phyloP scores from a whole-genome alignment of 345 rosid species.

The Mangifera indica region DNA sequence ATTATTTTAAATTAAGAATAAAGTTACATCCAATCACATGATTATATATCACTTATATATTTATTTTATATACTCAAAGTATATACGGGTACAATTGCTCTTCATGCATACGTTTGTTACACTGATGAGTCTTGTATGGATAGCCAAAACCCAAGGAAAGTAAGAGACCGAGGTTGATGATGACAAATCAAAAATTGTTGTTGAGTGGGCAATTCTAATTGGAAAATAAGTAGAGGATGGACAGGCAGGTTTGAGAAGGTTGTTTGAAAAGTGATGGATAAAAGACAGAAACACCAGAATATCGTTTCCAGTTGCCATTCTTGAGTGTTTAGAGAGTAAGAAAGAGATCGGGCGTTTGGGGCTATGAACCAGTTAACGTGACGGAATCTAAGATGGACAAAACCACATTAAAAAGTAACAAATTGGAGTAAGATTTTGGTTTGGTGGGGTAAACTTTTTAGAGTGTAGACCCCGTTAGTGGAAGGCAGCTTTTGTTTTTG shows the following conservation, averaged over 20 bases:
- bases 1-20: no score
- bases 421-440: conserved; percentile 16
- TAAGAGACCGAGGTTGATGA: no score
- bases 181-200: not conserved
- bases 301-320: conserved; percentile 11
- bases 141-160: not conserved
- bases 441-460: conserved; percentile 26
- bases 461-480: conserved; percentile 30
- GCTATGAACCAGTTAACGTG: not conserved
- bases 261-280: conserved; percentile 10
- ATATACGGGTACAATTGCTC: no score
- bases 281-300: not conserved
- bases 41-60: no score
- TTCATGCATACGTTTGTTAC: no score
- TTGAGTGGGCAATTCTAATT: conserved; percentile 14
- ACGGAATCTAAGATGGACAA: conserved; percentile 21
- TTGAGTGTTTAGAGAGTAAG: conserved; percentile 11
- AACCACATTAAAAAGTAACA: conserved; percentile 3
- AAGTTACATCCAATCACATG: no score
- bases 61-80: no score
- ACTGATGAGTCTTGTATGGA: no score
- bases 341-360: conserved; percentile 32
- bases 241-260: conserved; percentile 3
- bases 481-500: conserved; percentile 32
- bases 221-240: conserved; percentile 7